Evolutionary conservation across 2,329 filamentous ascomycete species (phyloP), one percentile per base, ranked within the genome.

Genomic region (Knufia petricola): DNA sequence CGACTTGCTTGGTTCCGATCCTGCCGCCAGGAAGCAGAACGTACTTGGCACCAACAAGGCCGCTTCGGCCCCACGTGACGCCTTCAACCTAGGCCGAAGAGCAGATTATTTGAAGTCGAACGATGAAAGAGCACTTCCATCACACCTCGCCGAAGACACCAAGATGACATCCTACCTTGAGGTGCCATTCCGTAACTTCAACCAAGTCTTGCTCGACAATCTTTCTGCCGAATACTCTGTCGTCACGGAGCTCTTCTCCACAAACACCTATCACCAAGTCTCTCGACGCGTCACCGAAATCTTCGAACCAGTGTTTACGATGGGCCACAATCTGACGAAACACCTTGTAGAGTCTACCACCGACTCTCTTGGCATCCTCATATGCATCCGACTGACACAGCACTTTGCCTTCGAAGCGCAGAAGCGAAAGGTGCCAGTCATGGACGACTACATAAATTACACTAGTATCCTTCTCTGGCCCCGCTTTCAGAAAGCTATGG

Each of bases 401-500:
- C 87, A 92, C 58, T 83, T 90, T 51, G 89, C 92, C 13, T 98
- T 98, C 63, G 87, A 94, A 65, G 75, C 96, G 28, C 92, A 98
- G 65, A 79, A 90, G 9, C 81, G 90, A 48, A 90, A 94, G 62
- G 81, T 96, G 1, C 92, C 92, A 0, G 83, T 87, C 3, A 82
- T 87, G 1, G 92, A 98, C 61, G 77, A 80, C 32, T 98, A 98
- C 63, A 83, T 95, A 63, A 98, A 98, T 64, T 89, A 81, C 39
- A 94, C 87, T 3, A 89, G 85, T 61, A 98, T 98, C 87, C 78
- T 92, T 2, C 78, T 98, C 4, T 98, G 92, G 92, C 92, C 92
- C 6, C 83, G 90, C 21, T 85, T 98, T 60, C 94, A 98, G 66
- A 79, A 87, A 49, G 82, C 95, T 58, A 94, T 98, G 81, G 89